Evolutionary conservation across 306 rosid species (phyloP), one percentile per base, ranked within the genome.

Genomic region (Fragaria vesca): DNA sequence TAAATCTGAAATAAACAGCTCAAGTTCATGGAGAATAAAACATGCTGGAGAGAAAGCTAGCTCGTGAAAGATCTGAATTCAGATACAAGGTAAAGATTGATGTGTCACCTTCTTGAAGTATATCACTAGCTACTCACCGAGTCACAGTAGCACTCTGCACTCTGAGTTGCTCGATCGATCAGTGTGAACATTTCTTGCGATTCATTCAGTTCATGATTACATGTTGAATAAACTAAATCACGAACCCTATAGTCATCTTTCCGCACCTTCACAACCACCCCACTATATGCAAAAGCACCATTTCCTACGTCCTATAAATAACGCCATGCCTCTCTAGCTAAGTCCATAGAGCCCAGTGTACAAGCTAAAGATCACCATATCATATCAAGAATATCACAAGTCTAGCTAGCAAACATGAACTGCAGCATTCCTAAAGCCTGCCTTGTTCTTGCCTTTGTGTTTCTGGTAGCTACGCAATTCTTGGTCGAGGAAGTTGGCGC

Each of bases 231-330:
- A 42, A 79, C 55, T 10, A 69, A 40, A 61, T 5, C 80, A 58
- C 76, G 36, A 46, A 36, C 63, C 40, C 26, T 16, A 45, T 68
- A 51, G 71, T 69, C 66, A 38, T 58, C 76, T 30, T 68, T 47
- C 80, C 83, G 70, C 83, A 43, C 26, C 36, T 62, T 55, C 86
- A 82, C 88, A 85, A 76, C 88, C 86, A 82, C 88, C 84, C 69
- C 88, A 85, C 88, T 85, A 79, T n/a, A 12, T 28, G 0, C 71
- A 28, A 69, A 76, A 28, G 30, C 32, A 8, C 21, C 17, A 2
- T 6, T 21, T 43, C 21, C 20, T 30, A 52, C 45, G 28, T 26
- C 17, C 69, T 61, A 54, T 40, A 47, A 40, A 77, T 52, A 58
- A 36, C 38, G 3, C 72, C 18, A 24, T 34, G 21, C 40, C 3